Base-by-base conservation (phyloP, 306 rosid genomes). In the Elaeagnus macrophylla region DNA sequence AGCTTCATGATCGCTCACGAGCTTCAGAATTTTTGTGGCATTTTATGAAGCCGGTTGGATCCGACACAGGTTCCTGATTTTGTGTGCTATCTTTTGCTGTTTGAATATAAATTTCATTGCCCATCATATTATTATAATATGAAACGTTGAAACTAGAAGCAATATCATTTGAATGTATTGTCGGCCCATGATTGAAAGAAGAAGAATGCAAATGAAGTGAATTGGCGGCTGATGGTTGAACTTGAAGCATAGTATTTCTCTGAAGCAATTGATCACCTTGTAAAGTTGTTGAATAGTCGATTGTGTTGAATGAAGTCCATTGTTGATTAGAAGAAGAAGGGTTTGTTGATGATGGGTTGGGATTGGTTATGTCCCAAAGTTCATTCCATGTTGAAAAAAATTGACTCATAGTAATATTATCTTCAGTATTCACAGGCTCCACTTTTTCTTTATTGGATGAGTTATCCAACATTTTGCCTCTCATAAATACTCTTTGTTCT, bases 171-270 rank as follows among this genome's bases (percentile, higher is more conserved):
- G n/a, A n/a, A n/a, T n/a, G n/a, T n/a, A n/a, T n/a, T n/a, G n/a
- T n/a, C n/a, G n/a, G n/a, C n/a, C n/a, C n/a, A n/a, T n/a, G n/a
- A n/a, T n/a, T n/a, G n/a, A n/a, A n/a, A n/a, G n/a, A n/a, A n/a
- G n/a, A n/a, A n/a, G n/a, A n/a, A n/a, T 72, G 75, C 19, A 54
- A 56, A 44, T 47, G 35, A 9, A 10, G 35, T 2, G 60, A 12
- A 48, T 47, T 53, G 14, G 12, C 14, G 54, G 20, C 39, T 12
- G 61, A 44, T 10, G 72, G 45, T 20, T 52, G 56, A 54, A n/a
- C 15, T 17, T 51, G 41, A 39, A 36, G 39, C 62, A 72, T 70
- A 19, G n/a, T 12, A 45, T 55, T 56, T 70, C 45, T 37, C 43
- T 38, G 65, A 13, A 4, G 7, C 9, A 37, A 12, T 25, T 46